Evolutionary conservation across 2,329 filamentous ascomycete genomes (phyloP).

Genomic region (Paraconiothyrium sp.): DNA sequence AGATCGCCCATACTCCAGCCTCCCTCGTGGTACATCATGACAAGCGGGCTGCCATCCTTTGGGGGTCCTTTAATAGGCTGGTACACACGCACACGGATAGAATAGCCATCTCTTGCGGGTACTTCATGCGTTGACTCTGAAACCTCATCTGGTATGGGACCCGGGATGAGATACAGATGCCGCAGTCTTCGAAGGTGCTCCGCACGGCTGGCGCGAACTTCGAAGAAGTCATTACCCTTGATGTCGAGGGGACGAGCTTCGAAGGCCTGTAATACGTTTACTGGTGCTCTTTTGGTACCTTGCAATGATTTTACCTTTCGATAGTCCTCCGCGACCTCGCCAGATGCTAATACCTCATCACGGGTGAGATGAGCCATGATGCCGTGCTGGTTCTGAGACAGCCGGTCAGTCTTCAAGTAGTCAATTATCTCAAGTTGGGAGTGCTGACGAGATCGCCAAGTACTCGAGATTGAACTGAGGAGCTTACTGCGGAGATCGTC

Average conservation of each 20-base stretch:
- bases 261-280: slow-evolving; percentile 30
- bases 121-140: slow-evolving; percentile 39
- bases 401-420: neutral
- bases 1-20: slow-evolving; percentile 57
- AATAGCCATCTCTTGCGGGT: slow-evolving; percentile 34
- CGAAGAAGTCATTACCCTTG: slow-evolving; percentile 28
- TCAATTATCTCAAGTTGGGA: neutral
- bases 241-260: slow-evolving; percentile 34
- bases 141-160: slow-evolving; percentile 40
- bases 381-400: neutral
- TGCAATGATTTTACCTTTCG: slow-evolving; percentile 27
- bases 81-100: slow-evolving; percentile 40
- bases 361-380: slow-evolving; percentile 42
- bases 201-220: slow-evolving; percentile 32
- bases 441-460: neutral
- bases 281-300: neutral
- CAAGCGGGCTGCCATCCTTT: slow-evolving; percentile 36
- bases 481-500: neutral
- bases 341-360: slow-evolving; percentile 34
- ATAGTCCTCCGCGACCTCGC: slow-evolving; percentile 30
- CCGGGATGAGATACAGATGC: slow-evolving; percentile 43
- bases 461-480: neutral
- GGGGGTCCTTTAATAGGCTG: slow-evolving; percentile 33
- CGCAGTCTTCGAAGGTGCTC: slow-evolving; percentile 39
- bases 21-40: slow-evolving; percentile 55